These are phyloP conservation scores for Fusarium humuli DNA, from an alignment of 2,329 filamentous ascomycete genomes.

Conservation along the genomic window DNA sequence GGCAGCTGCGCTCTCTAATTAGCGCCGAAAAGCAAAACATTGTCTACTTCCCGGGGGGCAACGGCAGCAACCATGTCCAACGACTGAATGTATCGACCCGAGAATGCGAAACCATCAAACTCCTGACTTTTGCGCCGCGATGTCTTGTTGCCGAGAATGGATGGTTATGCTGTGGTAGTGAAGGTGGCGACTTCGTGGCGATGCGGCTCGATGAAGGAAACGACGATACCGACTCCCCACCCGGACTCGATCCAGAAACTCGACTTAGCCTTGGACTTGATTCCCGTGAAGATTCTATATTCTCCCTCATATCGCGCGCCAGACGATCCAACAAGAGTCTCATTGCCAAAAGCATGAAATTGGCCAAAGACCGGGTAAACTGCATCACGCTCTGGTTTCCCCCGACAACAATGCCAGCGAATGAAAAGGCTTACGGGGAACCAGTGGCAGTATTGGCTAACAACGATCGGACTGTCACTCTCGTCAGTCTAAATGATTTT, in stretches of 20 bases:
- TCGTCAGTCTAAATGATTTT: constrained; percentile 80
- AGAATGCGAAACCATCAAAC: constrained; percentile 78
- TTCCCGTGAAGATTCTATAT: constrained; percentile 51
- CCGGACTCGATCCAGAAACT: constrained; percentile 52
- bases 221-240: constrained; percentile 43
- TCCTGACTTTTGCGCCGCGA: constrained; percentile 79
- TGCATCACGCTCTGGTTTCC: constrained; percentile 74
- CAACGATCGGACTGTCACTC: constrained; percentile 88
- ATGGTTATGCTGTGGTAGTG: constrained; percentile 91
- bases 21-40: constrained; percentile 80
- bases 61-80: constrained; percentile 73
- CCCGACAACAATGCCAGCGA: constrained; percentile 48
- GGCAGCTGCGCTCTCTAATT: constrained; percentile 90
- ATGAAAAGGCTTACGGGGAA: constrained; percentile 58
- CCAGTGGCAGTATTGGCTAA: constrained; percentile 82
- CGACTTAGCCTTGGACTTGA: constrained; percentile 49
- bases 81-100: constrained; percentile 75
- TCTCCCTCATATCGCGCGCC: constrained; percentile 54
- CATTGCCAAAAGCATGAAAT: constrained; percentile 63
- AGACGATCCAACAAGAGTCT: constrained; percentile 58
- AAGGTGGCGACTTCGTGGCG: constrained; percentile 87
- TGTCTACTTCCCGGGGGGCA: constrained; percentile 86
- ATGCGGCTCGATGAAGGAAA: constrained; percentile 69
- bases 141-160: constrained; percentile 88
- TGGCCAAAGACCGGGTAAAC: constrained; percentile 72